Evolutionary conservation across 208 protist species (phyloP).

Genomic region (Leishmania tarentolae): DNA sequence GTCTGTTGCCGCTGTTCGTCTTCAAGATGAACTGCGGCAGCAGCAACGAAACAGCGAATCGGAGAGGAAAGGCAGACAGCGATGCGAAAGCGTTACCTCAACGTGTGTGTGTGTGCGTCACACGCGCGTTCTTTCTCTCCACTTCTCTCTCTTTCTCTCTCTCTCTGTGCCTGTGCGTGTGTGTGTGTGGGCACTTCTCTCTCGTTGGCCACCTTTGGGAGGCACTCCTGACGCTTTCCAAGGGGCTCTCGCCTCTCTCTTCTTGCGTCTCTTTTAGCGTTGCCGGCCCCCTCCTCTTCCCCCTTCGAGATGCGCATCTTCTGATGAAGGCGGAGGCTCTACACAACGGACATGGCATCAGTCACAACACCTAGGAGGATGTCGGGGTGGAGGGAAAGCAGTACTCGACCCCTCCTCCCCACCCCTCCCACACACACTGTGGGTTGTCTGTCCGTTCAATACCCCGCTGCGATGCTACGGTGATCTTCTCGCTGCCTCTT

Average conservation of each 20-base stretch:
- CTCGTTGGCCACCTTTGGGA: neutral
- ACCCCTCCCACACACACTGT: too few relatives aligned
- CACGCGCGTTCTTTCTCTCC: neutral
- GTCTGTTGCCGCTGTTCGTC: neutral
- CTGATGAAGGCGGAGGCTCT: conserved; percentile 36
- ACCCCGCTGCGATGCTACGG: conserved; percentile 28
- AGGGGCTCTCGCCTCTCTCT: too few relatives aligned
- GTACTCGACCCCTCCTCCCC: conserved; percentile 52
- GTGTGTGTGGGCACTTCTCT: neutral
- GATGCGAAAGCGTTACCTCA: neutral
- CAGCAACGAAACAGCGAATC: neutral
- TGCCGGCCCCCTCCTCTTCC: neutral
- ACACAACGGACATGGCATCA: conserved; percentile 37
- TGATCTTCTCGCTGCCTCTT: conserved; percentile 35
- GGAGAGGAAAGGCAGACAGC: neutral
- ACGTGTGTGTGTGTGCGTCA: neutral
- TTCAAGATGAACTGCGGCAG: too few relatives aligned
- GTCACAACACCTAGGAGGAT: conserved; percentile 35
- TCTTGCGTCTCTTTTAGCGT: too few relatives aligned
- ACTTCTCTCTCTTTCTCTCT: neutral
- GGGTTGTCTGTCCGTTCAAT: conserved; percentile 21
- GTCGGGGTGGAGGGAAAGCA: conserved; percentile 49
- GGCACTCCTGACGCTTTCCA: neutral
- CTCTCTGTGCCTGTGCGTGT: neutral
- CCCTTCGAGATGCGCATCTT: conserved; percentile 1